Conservation (phyloP, 345 rosid genomes). For the Melaleuca quinquenervia region DNA sequence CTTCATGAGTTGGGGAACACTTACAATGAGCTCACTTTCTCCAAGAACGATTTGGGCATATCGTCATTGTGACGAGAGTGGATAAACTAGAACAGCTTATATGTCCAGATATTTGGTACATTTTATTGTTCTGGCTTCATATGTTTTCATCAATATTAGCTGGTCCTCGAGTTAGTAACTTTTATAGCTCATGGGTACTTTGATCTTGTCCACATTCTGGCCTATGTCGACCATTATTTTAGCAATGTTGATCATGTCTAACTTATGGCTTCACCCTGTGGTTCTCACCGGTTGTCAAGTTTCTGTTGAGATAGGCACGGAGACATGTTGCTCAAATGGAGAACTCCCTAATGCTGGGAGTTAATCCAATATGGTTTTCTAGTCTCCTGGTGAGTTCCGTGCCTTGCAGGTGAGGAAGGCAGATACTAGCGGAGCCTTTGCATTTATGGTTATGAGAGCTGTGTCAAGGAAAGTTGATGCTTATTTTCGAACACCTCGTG, state of each 20-base stretch:
- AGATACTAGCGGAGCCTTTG: neutral
- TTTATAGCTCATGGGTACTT: neutral
- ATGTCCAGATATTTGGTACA: neutral
- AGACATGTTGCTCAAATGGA: neutral
- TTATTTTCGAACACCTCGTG: neutral
- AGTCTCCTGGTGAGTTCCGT: neutral
- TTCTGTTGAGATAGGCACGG: neutral
- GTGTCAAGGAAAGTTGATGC: neutral
- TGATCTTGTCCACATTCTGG: neutral
- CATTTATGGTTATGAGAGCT: neutral
- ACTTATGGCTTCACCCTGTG: neutral
- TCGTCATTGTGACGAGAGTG: neutral
- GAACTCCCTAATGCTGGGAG: neutral
- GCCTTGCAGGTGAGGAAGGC: neutral
- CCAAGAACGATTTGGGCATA: neutral
- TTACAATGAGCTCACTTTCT: neutral
- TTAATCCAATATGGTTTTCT: neutral
- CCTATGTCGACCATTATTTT: neutral
- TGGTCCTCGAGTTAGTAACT: neutral
- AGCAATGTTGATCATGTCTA: neutral
- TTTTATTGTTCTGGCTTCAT: neutral
- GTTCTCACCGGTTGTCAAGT: neutral
- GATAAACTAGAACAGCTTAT: neutral
- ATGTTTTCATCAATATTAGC: neutral
- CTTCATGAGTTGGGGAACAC: neutral